Base-by-base conservation (phyloP, 2,329 filamentous ascomycete species). In the Zasmidium cellare region DNA sequence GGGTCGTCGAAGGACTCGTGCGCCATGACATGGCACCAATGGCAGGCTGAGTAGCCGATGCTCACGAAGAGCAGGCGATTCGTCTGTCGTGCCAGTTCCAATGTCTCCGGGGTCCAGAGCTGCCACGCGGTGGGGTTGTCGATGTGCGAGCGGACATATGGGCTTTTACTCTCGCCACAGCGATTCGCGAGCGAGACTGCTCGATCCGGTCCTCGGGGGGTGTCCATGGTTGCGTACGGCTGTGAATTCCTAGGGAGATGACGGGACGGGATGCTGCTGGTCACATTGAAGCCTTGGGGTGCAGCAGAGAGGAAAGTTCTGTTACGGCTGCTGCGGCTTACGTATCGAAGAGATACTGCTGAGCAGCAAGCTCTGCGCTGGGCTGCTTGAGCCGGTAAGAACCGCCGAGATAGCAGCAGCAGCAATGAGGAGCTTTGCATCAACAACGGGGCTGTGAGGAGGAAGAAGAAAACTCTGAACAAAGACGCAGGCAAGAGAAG, bases 41-140 rank as follows among this genome's bases (percentile, higher is more conserved):
- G 93, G 73, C 94, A 97, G 45, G 94, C 92, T 19, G 89, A 89
- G 79, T 96, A 99, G 50, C 94, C 94, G 69, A 97, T 92, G 72
- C 93, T 96, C 61, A 97, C 80, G 71, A 97, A 97, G 59, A 99
- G 87, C 58, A 96, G 81, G 69, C 92, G 90, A 74, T 97, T 96
- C 66, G 92, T 86, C 66, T 81, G 84, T 73, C 85, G 89, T 16
- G 94, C 93, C 49, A 92, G 81, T 62, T 84, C 83, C 54, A 97
- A 80, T 16, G 91, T 86, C 69, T 92, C 87, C 20, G 88, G 82
- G 65, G 88, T 88, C 81, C 96, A 90, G 59, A 91, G 80, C 80
- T 99, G 94, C 94, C 94, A 99, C 67, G 87, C 87, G 38, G 97
- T 92, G 1, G 87, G 86, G 72, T 96, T 96, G 66, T 88, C 80